phyloP scores from a whole-genome alignment of 345 rosid species.

The Chamaenerion angustifolium region DNA sequence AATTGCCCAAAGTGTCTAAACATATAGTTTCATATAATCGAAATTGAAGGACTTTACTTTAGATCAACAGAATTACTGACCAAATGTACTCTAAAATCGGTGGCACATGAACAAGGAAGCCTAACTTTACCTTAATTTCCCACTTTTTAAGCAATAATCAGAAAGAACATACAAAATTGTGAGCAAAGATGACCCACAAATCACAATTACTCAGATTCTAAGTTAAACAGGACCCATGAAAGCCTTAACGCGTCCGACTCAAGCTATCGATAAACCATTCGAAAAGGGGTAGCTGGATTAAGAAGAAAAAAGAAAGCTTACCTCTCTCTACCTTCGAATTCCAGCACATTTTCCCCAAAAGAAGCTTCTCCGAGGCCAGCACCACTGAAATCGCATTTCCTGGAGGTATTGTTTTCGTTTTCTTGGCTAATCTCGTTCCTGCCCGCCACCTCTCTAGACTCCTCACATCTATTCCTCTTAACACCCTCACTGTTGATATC shows the following conservation, averaged over 20 bases:
- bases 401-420: conserved; percentile 10
- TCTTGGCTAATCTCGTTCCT: conserved; percentile 10
- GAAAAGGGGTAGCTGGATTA: neutral
- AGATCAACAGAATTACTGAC: too few species aligned
- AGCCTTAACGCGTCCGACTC: neutral
- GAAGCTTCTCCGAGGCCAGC: conserved; percentile 33
- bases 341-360: conserved; percentile 58
- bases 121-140: too few species aligned
- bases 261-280: neutral
- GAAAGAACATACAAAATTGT: too few species aligned
- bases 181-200: too few species aligned
- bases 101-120: too few species aligned
- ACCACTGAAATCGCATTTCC: conserved; percentile 23
- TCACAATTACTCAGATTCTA: too few species aligned
- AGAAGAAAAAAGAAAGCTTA: conserved; percentile 10
- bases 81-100: too few species aligned
- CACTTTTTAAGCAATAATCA: too few species aligned
- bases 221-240: too few species aligned
- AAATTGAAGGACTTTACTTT: too few species aligned
- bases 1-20: too few species aligned
- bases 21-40: too few species aligned
- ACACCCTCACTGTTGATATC: conserved; percentile 13
- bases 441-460: conserved; percentile 8
- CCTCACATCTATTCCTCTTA: conserved; percentile 3
- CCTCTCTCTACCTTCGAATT: conserved; percentile 59